Percentiles rank a stretch among this genome's conserved stretches.
These are phyloP conservation scores for Striga asiatica DNA, from an alignment of 257 asterid species.

Conservation along the genomic window DNA sequence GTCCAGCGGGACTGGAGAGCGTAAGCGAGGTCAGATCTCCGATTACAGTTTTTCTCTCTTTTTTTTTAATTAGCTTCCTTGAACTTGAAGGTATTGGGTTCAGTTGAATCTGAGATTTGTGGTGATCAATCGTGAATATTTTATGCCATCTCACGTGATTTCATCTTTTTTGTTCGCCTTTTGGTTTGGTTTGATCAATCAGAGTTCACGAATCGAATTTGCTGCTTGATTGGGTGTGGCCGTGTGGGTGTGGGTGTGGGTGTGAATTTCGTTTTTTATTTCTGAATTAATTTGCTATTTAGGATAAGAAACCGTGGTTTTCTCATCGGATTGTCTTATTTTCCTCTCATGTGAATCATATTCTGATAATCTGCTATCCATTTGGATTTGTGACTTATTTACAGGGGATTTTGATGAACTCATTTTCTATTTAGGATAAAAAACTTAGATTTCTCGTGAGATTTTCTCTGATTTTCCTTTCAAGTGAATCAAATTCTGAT, in stretches of 20 bases:
- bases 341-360: too few relatives aligned
- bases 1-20: conserved; percentile 39
- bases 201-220: too few relatives aligned
- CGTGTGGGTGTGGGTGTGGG: too few relatives aligned
- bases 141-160: neutral
- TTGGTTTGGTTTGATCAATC: neutral
- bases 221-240: too few relatives aligned
- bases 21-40: conserved; percentile 76
- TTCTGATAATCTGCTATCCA: too few relatives aligned
- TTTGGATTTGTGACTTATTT: too few relatives aligned
- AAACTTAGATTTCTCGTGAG: neutral
- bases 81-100: neutral
- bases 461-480: neutral
- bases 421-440: neutral
- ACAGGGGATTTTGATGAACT: too few relatives aligned
- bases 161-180: too few relatives aligned
- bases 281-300: too few relatives aligned
- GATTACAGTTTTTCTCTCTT: conserved; percentile 12
- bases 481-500: neutral
- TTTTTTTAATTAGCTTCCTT: neutral
- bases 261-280: too few relatives aligned
- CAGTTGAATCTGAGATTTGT: neutral
- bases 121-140: neutral
- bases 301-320: too few relatives aligned
- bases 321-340: too few relatives aligned